These are phyloP conservation scores for Actinidia polygama DNA, from an alignment of 179 eudicot genomes.

Conservation along the genomic window DNA sequence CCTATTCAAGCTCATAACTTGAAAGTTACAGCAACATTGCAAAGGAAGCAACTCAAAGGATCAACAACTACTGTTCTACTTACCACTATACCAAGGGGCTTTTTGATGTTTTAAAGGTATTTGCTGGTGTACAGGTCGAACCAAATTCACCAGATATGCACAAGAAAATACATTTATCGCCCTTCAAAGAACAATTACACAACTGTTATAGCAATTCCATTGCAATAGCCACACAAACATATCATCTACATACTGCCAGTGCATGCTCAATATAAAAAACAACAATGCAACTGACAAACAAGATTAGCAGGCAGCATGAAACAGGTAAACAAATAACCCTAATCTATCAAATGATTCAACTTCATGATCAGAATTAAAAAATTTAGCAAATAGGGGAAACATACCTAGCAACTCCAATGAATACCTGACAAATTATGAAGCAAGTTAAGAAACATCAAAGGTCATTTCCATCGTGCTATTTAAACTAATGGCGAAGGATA, in stretches of 20 bases:
- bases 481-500: constrained; percentile 62
- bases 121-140: constrained; percentile 78
- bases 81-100: constrained; percentile 99
- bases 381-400: constrained; percentile 19
- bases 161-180: constrained; percentile 95
- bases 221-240: neutral
- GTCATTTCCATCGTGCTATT: neutral
- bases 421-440: constrained; percentile 54
- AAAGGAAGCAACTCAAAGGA: constrained; percentile 7
- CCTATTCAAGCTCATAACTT: constrained; percentile 50
- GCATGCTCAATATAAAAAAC: neutral
- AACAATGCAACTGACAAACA: neutral
- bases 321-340: neutral
- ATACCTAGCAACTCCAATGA: constrained; percentile 91
- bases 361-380: neutral
- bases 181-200: constrained; percentile 47
- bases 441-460: constrained; percentile 58
- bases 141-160: constrained; percentile 87
- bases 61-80: constrained; percentile 30
- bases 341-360: neutral
- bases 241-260: neutral
- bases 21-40: neutral
- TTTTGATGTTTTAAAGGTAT: constrained; percentile 93
- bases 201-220: constrained; percentile 14
- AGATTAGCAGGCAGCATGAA: neutral